phyloP scores from a whole-genome alignment of 2,329 filamentous ascomycete species.

The Fusarium sp. region DNA sequence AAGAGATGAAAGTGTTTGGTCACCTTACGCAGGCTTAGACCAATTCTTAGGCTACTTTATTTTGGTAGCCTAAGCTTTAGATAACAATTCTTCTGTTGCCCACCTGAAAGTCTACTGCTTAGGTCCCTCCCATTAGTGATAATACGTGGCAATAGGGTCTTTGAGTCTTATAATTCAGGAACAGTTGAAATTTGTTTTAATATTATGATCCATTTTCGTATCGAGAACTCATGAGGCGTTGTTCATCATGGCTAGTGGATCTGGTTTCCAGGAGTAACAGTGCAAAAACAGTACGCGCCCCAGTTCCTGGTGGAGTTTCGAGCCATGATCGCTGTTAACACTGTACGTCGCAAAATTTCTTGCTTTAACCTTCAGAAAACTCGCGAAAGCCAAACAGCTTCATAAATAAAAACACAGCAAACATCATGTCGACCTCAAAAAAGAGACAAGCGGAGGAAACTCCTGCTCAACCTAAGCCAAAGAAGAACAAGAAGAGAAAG shows the following conservation, averaged over 20 bases:
- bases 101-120: neutral
- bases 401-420: slow-evolving; percentile 9
- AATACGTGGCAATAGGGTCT: fast-evolving
- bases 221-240: slow-evolving; percentile 22
- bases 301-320: fast-evolving
- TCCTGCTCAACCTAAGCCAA: slow-evolving; percentile 51
- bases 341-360: slow-evolving; percentile 45
- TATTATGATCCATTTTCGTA: neutral
- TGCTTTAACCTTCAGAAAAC: slow-evolving; percentile 25
- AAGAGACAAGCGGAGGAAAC: slow-evolving; percentile 68
- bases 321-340: slow-evolving; percentile 23
- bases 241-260: slow-evolving; percentile 30
- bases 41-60: neutral
- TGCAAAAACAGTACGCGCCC: slow-evolving; percentile 18
- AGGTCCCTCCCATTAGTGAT: neutral
- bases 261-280: slow-evolving; percentile 9
- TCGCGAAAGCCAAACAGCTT: slow-evolving; percentile 3
- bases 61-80: neutral
- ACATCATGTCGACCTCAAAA: slow-evolving; percentile 57
- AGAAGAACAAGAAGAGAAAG: slow-evolving; percentile 67
- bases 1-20: neutral
- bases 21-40: neutral
- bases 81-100: neutral
- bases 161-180: no score
- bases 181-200: neutral